phyloP scores from a whole-genome alignment of 225 moss, liverwort and hornwort species.

The Bryum argenteum region DNA sequence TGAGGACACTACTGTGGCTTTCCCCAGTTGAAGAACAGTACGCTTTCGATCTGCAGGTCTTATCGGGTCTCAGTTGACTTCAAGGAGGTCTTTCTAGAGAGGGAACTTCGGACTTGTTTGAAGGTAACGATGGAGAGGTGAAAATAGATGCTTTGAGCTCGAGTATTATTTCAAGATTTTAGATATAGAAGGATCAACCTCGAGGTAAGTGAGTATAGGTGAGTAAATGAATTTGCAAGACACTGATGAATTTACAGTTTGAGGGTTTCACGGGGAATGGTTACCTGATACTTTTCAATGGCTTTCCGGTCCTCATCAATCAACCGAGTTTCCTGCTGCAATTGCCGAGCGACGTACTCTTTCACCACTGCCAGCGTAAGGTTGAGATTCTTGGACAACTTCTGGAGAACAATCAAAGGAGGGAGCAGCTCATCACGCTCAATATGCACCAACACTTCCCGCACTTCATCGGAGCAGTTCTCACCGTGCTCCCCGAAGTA shows the following conservation, averaged over 20 bases:
- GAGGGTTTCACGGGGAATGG: not conserved
- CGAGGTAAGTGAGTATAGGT: too few relatives aligned
- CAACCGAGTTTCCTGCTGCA: slow-evolving; percentile 81
- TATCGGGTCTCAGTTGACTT: too few relatives aligned
- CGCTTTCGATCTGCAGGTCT: too few relatives aligned
- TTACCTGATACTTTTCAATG: slow-evolving; percentile 94
- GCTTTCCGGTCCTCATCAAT: slow-evolving; percentile 97
- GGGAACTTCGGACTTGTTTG: too few relatives aligned
- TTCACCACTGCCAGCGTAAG: slow-evolving; percentile 92
- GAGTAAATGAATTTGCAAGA: not conserved
- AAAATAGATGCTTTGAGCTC: too few relatives aligned
- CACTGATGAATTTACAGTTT: not conserved
- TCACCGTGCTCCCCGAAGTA: slow-evolving; percentile 96
- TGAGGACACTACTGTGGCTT: too few relatives aligned
- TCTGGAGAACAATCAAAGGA: slow-evolving; percentile 88
- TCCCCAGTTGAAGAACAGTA: too few relatives aligned
- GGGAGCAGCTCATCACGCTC: slow-evolving; percentile 92
- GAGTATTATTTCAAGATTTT: too few relatives aligned
- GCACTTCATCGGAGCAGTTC: slow-evolving; percentile 95
- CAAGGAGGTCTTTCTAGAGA: too few relatives aligned
- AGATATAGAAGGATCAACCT: too few relatives aligned
- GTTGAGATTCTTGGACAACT: slow-evolving; percentile 84
- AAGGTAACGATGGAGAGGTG: too few relatives aligned
- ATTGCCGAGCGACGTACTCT: slow-evolving; percentile 87
- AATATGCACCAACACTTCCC: slow-evolving; percentile 82